Evolutionary conservation across 495 filamentous ascomycete species (phyloP).

Genomic region (Aspergillus bridgeri): DNA sequence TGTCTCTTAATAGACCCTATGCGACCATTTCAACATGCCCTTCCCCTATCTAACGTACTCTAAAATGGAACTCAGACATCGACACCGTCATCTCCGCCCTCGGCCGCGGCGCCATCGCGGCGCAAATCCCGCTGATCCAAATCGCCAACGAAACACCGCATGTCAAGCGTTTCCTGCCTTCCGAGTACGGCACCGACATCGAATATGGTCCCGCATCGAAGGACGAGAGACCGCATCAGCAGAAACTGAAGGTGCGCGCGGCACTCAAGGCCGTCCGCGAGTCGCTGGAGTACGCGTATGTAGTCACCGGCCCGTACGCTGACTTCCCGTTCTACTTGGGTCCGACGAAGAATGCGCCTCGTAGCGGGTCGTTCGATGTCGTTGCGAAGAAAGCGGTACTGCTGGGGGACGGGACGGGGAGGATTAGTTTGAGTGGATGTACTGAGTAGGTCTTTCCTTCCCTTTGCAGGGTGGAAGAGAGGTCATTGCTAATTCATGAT

Average conservation of each 20-base stretch:
- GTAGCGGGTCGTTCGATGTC: constrained; percentile 54
- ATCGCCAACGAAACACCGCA: constrained; percentile 52
- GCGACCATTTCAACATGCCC: too few species aligned
- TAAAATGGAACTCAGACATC: constrained; percentile 34
- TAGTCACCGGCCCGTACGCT: constrained; percentile 66
- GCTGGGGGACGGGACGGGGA: constrained; percentile 52
- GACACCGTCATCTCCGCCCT: constrained; percentile 66
- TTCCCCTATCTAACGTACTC: too few species aligned
- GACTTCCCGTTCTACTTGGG: constrained; percentile 57
- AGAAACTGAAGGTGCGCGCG: constrained; percentile 63
- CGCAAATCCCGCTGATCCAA: constrained; percentile 56
- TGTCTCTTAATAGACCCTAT: not conserved
- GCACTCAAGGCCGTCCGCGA: constrained; percentile 45
- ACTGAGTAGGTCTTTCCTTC: constrained; percentile 52
- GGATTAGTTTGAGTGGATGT: constrained; percentile 64
- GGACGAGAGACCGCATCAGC: constrained; percentile 63
- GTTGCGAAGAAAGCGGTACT: constrained; percentile 55
- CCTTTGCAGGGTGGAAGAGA: not conserved
- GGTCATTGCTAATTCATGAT: constrained; percentile 11
- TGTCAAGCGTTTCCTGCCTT: constrained; percentile 67
- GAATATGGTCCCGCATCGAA: constrained; percentile 59
- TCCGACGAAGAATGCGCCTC: constrained; percentile 20
- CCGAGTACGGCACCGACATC: constrained; percentile 73
- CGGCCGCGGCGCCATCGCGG: constrained; percentile 54
- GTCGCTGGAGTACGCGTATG: constrained; percentile 59